Evolutionary conservation across 139 green algal species (phyloP).

Genomic region (Micractinium conductrix): DNA sequence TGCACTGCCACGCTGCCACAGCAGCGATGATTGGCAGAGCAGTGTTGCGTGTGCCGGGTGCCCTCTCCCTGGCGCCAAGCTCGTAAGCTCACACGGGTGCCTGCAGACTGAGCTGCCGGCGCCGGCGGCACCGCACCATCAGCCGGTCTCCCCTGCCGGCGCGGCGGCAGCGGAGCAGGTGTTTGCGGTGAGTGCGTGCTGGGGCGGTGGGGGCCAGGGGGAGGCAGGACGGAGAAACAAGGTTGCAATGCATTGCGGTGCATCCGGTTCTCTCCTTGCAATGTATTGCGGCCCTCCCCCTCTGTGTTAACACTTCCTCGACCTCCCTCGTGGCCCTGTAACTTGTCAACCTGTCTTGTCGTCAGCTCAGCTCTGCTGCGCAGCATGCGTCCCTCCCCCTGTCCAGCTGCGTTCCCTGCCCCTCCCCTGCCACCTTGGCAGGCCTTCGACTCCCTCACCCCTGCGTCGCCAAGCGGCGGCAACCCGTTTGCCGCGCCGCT

Average conservation of each 20-base stretch:
- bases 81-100: background rate
- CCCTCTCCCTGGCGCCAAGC: background rate
- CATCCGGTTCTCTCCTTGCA: no score
- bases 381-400: no score
- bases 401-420: background rate
- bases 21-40: no score
- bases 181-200: slow-evolving; percentile 15
- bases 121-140: background rate
- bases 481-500: background rate
- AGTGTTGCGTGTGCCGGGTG: background rate
- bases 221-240: no score
- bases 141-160: background rate
- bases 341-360: no score
- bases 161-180: background rate
- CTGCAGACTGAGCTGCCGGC: background rate
- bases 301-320: no score
- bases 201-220: no score
- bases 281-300: no score
- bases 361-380: background rate
- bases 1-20: no score
- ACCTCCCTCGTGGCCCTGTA: no score
- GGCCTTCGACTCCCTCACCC: background rate
- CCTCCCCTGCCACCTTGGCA: background rate
- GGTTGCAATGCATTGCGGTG: no score
- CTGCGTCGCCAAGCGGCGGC: background rate